Base-by-base conservation (phyloP, 2,329 filamentous ascomycete genomes). In the Penicillium sp. region DNA sequence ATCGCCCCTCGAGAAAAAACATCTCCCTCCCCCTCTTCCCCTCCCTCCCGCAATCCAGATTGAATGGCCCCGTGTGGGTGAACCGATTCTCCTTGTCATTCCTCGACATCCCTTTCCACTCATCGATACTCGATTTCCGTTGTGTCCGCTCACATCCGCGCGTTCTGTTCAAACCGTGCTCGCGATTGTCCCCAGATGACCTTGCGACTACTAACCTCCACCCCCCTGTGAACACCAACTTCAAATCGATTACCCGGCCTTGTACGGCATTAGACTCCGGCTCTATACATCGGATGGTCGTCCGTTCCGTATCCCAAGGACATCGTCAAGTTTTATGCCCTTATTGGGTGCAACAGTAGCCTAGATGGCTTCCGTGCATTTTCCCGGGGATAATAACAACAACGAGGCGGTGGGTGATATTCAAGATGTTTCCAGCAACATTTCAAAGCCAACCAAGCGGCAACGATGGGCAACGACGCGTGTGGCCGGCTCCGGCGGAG, bases 401-500 rank as follows among this genome's bases (percentile, higher is more conserved):
- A 56, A 60, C 33, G 68, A 68, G 29, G 62, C 64, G 48, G 59
- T 59, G 40, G 61, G 56, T 46, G 65, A 67, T 17, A 49, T 68
- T 39, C 62, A 55, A 30, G 66, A 67, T 52, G 58, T 62, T 24
- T 56, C 42, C 47, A 80, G 74, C 61, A 78, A 84, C 62, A 75
- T 81, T 53, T 82, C 82, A 36, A 82, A 81, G 56, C 80, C 83
- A 7, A 88, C 86, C 18, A 91, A 93, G 69, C 83, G 92, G 68
- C 86, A 94, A 72, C 83, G 94, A 85, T 97, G 94, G 94, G 93
- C 94, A 15, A 97, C 94, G n/a, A 90, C 92, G 67, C 90, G 91
- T 70, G 84, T 89, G 72, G 86, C 86, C 12, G 85, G 89, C 64
- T 83, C 86, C 68, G 89, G 86, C 69, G 90, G 88, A 59, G 80